A percentile compares a stretch with the other conserved stretches of the same genome.
These are phyloP conservation scores for Gnaphalium uliginosum DNA, from an alignment of 129 eudicot genomes.

Conservation along the genomic window DNA sequence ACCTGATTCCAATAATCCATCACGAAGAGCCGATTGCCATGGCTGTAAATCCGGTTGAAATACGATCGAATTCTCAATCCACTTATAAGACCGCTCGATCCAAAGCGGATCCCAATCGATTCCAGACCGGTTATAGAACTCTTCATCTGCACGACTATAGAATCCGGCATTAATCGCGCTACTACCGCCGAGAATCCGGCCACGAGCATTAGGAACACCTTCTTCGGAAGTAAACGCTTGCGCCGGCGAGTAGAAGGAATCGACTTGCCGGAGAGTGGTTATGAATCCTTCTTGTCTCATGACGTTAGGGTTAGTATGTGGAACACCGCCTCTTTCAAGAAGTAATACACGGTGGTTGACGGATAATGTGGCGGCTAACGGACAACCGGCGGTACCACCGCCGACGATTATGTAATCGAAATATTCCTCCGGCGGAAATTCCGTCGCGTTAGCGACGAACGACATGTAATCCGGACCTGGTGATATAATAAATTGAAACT, in stretches of 20 bases:
- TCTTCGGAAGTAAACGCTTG: conserved; percentile 79
- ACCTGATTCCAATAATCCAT: conserved; percentile 66
- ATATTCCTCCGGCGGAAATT: conserved; percentile 58
- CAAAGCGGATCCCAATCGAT: conserved; percentile 44
- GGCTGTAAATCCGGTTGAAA: conserved; percentile 64
- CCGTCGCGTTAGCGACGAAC: conserved; percentile 66
- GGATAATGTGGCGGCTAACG: conserved; percentile 80
- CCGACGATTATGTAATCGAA: conserved; percentile 83
- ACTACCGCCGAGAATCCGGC: conserved; percentile 89
- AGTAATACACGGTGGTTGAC: conserved; percentile 51
- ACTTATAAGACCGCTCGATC: conserved; percentile 57
- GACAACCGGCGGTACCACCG: conserved; percentile 93
- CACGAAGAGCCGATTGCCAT: conserved; percentile 76
- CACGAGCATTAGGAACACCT: conserved; percentile 85
- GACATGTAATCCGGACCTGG: conserved; percentile 61
- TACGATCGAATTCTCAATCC: conserved; percentile 81
- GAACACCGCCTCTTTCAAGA: conserved; percentile 80
- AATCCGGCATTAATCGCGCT: conserved; percentile 88
- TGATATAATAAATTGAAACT: not conserved
- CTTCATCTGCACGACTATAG: conserved; percentile 76
- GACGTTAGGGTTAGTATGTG: conserved; percentile 55
- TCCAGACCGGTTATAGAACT: conserved; percentile 57
- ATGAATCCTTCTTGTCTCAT: conserved; percentile 69
- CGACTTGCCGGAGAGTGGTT: conserved; percentile 48
- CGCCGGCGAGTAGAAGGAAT: conserved; percentile 62